These are phyloP conservation scores for Hymenoscyphus albidus DNA, from an alignment of 2,329 filamentous ascomycete species.

Conservation along the genomic window DNA sequence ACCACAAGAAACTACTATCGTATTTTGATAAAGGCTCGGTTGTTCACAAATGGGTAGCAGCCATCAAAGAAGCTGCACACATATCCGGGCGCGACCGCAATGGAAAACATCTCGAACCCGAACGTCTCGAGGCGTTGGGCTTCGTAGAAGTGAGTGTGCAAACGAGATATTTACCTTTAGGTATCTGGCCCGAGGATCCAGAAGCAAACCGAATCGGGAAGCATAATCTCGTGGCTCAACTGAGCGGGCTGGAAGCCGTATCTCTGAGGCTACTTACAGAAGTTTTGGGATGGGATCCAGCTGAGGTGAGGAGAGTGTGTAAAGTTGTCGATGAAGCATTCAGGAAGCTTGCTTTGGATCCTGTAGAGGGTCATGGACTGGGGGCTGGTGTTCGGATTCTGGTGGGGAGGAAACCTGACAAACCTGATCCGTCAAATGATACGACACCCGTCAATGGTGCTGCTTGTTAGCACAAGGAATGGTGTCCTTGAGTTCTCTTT, in stretches of 20 bases:
- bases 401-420: constrained; percentile 29
- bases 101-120: constrained; percentile 23
- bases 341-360: constrained; percentile 23
- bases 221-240: constrained; percentile 25
- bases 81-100: constrained; percentile 24
- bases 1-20: constrained; percentile 20
- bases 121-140: constrained; percentile 36
- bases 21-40: constrained; percentile 22
- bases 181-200: constrained; percentile 37
- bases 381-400: constrained; percentile 25
- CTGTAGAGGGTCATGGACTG: constrained; percentile 23
- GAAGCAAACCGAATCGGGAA: constrained; percentile 26
- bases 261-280: constrained; percentile 28
- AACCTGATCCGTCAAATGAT: not conserved
- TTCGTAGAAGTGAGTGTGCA: constrained; percentile 41
- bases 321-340: constrained; percentile 17
- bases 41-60: constrained; percentile 13
- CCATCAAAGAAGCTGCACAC: constrained; percentile 21
- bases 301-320: constrained; percentile 23
- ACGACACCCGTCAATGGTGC: not conserved
- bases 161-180: constrained; percentile 29
- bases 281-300: constrained; percentile 27
- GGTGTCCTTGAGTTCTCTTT: not conserved
- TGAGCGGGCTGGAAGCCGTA: constrained; percentile 28
- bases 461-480: not conserved